phyloP scores from a whole-genome alignment of 352 stramenopile species.

The Phytophthora citrophthora region DNA sequence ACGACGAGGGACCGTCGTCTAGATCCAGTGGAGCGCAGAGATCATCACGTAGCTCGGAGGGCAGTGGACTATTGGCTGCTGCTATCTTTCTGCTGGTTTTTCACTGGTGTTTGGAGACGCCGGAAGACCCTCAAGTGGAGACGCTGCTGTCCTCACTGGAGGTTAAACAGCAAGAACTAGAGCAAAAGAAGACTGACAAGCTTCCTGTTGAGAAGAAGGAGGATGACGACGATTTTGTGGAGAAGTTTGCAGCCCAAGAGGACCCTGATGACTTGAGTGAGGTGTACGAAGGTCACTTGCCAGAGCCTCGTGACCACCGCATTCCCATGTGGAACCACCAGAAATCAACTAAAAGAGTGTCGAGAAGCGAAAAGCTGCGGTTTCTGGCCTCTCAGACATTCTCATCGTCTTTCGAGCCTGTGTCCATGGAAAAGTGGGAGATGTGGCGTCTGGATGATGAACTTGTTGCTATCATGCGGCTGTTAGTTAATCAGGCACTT shows the following conservation, averaged over 20 bases:
- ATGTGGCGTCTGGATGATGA: slow-evolving; percentile 50
- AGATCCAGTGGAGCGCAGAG: slow-evolving; percentile 6
- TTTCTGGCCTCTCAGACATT: slow-evolving; percentile 50
- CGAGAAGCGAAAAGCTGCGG: slow-evolving; percentile 36
- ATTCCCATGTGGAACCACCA: slow-evolving; percentile 8
- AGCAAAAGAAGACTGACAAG: not conserved
- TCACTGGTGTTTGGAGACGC: slow-evolving; percentile 33
- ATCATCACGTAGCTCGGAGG: slow-evolving; percentile 34
- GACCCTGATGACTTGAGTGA: slow-evolving; percentile 68
- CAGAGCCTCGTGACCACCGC: not conserved
- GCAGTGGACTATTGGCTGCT: slow-evolving; percentile 46
- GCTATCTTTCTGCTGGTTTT: slow-evolving; percentile 54
- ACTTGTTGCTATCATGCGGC: slow-evolving; percentile 39
- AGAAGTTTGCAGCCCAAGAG: slow-evolving; percentile 56
- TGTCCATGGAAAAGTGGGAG: slow-evolving; percentile 58
- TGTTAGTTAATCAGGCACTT: slow-evolving; percentile 18
- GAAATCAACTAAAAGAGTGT: not conserved
- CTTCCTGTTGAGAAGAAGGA: not conserved
- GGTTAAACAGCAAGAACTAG: slow-evolving; percentile 1
- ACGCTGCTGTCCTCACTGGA: slow-evolving; percentile 35
- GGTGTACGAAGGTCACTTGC: slow-evolving; percentile 59
- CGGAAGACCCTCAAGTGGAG: slow-evolving; percentile 20
- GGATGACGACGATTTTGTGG: slow-evolving; percentile 22
- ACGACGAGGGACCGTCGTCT: slow-evolving; percentile 26
- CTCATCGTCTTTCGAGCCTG: slow-evolving; percentile 50